Base-by-base conservation (phyloP, 495 filamentous ascomycete species). In the Penicillium robsamsonii region DNA sequence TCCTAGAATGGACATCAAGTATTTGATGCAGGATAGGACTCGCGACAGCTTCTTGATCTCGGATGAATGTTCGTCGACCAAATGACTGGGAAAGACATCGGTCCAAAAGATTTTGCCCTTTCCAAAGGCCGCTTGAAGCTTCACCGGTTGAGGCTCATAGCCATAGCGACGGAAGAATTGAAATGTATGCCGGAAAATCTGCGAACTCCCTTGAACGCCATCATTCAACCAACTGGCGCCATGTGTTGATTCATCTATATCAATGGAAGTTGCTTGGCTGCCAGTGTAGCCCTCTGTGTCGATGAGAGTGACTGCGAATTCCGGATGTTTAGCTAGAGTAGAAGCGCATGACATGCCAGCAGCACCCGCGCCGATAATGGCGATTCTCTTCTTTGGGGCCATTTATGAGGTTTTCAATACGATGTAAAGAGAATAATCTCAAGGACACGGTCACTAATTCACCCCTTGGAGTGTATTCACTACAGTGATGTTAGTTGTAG, bases 151-250 rank as follows among this genome's bases (percentile, higher is more conserved):
- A 4, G 88, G 81, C 46, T 81, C 76, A 66, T 87, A 80, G 0
- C 84, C 84, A 55, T 92, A 87, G 31, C 75, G 77, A 22, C 77
- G 76, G 65, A 93, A 91, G 79, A 90, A 90, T 46, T 83, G 86
- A 68, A 91, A 80, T 6, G 89, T 93, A 63, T 93, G 89, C 61
- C 89, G 85, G 75, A 92, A 95, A 52, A 88, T 88, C 11, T 77
- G 75, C 18, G 87, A 22, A 89, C 4, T 89, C 90, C 90, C 89
- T 62, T 95, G 90, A 1, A 95, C 90, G 12, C 90, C 90, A 58
- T 95, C 83, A 61, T 95, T 95, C 61, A 92, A 78, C 90, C 88
- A 92, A 29, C 78, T 78, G 1, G 88, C 84, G 3, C 88, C 87
- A 62, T 87, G 77, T 55, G 81, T 81, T 13, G 78, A 64, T 57